Evolutionary conservation across 148 eudicot species (phyloP).

Genomic region (Rhododendron vialii): DNA sequence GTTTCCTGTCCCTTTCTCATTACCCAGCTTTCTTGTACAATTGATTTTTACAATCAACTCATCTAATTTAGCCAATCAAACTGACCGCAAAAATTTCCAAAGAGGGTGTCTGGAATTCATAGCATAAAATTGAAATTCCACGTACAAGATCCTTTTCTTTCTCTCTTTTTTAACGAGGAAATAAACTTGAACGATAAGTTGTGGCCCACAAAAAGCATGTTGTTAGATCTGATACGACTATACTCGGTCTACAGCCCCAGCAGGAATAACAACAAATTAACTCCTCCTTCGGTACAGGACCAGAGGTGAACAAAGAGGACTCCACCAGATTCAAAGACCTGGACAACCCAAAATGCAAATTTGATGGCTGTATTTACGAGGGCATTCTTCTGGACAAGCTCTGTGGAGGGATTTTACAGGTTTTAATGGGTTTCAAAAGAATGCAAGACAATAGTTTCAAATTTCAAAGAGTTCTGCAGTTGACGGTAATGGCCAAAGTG

Average conservation of each 20-base stretch:
- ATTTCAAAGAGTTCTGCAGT: neutral
- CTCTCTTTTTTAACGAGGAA: neutral
- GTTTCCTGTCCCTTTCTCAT: too few species aligned
- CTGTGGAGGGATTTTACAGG: neutral
- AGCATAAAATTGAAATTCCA: neutral
- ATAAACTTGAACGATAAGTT: neutral
- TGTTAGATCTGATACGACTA: neutral
- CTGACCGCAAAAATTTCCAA: too few species aligned
- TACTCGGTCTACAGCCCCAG: neutral
- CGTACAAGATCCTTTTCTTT: neutral
- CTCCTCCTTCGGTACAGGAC: conserved; percentile 1
- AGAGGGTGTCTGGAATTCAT: neutral
- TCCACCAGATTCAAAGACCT: conserved; percentile 3
- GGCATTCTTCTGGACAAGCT: neutral
- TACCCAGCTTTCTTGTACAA: too few species aligned
- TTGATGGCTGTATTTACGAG: neutral
- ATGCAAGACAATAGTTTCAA: neutral
- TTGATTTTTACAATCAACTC: too few species aligned
- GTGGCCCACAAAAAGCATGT: neutral
- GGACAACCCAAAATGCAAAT: neutral
- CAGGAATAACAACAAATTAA: neutral
- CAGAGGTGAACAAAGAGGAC: neutral
- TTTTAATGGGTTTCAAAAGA: neutral
- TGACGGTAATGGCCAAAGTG: neutral
- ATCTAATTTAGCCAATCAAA: too few species aligned